Base-by-base conservation (phyloP, 1,139 yeast genomes). In the Saccharomyces hybrid region DNA sequence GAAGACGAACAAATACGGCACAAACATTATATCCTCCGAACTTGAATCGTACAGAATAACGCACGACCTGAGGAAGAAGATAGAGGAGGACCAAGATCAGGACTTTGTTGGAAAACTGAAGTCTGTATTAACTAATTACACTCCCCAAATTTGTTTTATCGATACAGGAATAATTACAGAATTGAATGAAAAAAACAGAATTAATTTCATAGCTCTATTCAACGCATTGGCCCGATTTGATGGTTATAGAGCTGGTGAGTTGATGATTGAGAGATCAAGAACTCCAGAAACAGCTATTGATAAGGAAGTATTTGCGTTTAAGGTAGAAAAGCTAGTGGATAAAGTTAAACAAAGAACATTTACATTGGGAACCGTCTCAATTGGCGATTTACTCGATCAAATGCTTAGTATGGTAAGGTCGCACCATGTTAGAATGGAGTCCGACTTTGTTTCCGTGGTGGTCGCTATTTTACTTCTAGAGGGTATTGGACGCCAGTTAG, bases 361-460 rank as follows among this genome's bases (percentile, higher is more conserved):
- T 68, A 89, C 98, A 0, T 74, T 93, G 54, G 99, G 99, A 0
- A 87, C 89, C 53, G 86, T 95, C 25, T 86, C 95, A 50, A 87
- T 93, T 58, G 98, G 98, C 3, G 98, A 91, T 66, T 76, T 95
- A 57, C 75, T 93, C 56, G 95, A 90, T 61, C 87, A 84, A 65
- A 93, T 93, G 75, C 76, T 93, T 57, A 76, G 84, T 1, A 90
- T 93, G 97, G 98, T 95, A 16, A 78, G 98, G 56, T 76, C 77
- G 16, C 99, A 93, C 68, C 99, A 95, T 69, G 99, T 93, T 23
- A 79, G 97, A 66, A 88, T 95, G 96, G 99, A 93, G 66, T 95
- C 96, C 6, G 99, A 93, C 69, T 93, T 93, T 66, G 85, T 93
- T 49, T 89, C 96, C 27, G 96, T 95, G 28, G 87, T 93, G 16